phyloP scores from a whole-genome alignment of 1,139 yeast species.

The Candida neerlandica region DNA sequence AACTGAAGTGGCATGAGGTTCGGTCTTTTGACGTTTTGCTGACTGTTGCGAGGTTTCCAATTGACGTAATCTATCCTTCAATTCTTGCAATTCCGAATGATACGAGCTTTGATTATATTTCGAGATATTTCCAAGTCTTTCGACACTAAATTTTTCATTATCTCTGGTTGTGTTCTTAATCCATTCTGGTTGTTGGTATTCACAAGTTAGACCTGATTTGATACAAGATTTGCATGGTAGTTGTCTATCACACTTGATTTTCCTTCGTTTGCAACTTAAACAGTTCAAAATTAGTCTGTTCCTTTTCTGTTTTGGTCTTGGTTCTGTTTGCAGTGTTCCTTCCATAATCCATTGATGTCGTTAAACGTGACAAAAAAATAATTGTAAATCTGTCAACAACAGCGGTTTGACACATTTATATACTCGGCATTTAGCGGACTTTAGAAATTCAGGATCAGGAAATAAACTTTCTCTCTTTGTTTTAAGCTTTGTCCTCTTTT shows the following conservation, averaged over 20 bases:
- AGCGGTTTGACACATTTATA: too few relatives aligned
- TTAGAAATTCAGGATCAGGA: too few relatives aligned
- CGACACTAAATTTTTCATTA: slow-evolving; percentile 6
- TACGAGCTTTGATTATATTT: background rate
- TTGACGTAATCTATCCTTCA: slow-evolving; percentile 10
- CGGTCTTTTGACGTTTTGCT: background rate
- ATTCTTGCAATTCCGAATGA: background rate
- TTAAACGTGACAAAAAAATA: too few relatives aligned
- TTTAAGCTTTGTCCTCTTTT: too few relatives aligned
- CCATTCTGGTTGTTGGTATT: slow-evolving; percentile 29
- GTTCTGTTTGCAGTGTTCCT: too few relatives aligned
- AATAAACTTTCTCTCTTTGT: too few relatives aligned
- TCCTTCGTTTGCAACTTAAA: slow-evolving; percentile 41
- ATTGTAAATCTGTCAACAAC: too few relatives aligned
- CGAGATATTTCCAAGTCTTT: background rate
- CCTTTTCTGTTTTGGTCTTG: slow-evolving; percentile 7
- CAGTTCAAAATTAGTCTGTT: slow-evolving; percentile 29
- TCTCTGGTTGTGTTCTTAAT: slow-evolving; percentile 3
- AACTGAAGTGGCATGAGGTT: background rate
- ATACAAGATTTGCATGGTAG: slow-evolving; percentile 36
- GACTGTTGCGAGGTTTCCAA: slow-evolving; percentile 6
- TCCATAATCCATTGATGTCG: too few relatives aligned
- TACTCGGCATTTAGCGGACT: too few relatives aligned
- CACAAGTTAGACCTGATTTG: slow-evolving; percentile 30
- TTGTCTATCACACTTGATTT: slow-evolving; percentile 39